These are phyloP conservation scores for Cryptococcus sp. DNA, from an alignment of 1,284 basidiomycete species.

Conservation along the genomic window DNA sequence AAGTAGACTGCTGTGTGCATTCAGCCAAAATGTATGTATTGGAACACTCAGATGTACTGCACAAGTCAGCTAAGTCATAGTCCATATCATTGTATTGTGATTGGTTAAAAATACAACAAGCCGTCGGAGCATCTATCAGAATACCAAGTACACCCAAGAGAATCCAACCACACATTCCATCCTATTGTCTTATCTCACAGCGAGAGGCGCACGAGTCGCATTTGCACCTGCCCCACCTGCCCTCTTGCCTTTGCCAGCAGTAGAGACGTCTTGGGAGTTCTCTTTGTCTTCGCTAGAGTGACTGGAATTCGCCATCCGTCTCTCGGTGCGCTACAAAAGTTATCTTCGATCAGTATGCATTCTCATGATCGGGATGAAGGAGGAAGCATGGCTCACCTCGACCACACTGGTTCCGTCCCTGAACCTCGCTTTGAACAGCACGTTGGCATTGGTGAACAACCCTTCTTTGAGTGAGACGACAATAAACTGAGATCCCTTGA, in stretches of 20 bases:
- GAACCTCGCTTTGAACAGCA: slow-evolving; percentile 88
- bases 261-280: slow-evolving; percentile 18
- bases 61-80: too few relatives aligned
- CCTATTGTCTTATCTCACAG: slow-evolving; percentile 9
- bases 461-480: slow-evolving; percentile 98
- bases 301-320: slow-evolving; percentile 22
- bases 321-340: slow-evolving; percentile 37
- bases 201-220: slow-evolving; percentile 8
- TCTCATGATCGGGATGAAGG: neutral
- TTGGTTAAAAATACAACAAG: slow-evolving; percentile 1
- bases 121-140: neutral
- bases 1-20: slow-evolving; percentile 12
- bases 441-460: slow-evolving; percentile 96
- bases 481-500: slow-evolving; percentile 93
- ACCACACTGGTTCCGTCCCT: slow-evolving; percentile 89
- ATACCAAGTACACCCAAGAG: neutral
- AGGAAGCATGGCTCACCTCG: slow-evolving; percentile 55
- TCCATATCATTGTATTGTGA: too few relatives aligned
- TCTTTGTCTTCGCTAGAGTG: slow-evolving; percentile 34
- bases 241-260: slow-evolving; percentile 14
- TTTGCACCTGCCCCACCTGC: neutral
- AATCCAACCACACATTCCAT: too few relatives aligned
- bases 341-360: neutral
- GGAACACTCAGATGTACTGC: too few relatives aligned
- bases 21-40: too few relatives aligned